Percentiles rank a stretch among this genome's conserved stretches.
Evolutionary conservation across 192 early-diverging fungal genomes (phyloP).

Genomic region (Umbelopsis ramanniana): DNA sequence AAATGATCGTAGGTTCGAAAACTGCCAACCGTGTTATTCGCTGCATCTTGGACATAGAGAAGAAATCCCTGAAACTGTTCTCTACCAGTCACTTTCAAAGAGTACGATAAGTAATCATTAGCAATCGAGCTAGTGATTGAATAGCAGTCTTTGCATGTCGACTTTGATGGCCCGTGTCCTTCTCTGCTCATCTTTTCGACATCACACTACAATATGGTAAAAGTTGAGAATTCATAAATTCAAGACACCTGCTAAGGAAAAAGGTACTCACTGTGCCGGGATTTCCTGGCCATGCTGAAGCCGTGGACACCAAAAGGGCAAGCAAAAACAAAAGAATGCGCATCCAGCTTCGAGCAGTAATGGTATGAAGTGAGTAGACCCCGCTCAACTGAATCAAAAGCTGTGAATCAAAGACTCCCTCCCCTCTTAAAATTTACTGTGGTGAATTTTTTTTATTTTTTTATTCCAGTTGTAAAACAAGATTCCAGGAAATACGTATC

Average conservation of each 20-base stretch:
- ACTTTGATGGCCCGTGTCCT: conserved; percentile 26
- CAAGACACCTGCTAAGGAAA: too few relatives aligned
- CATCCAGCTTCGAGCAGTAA: neutral
- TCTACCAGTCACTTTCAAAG: conserved; percentile 7
- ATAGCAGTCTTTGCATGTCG: conserved; percentile 21
- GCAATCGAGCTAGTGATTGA: neutral
- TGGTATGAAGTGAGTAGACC: neutral
- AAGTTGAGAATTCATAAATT: neutral
- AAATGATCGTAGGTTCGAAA: conserved; percentile 10
- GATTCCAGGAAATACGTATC: neutral
- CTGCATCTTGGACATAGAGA: conserved; percentile 22
- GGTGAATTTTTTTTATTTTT: neutral
- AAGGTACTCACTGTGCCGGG: conserved; percentile 2
- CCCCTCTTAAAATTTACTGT: neutral
- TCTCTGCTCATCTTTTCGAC: conserved; percentile 11
- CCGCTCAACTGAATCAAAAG: neutral
- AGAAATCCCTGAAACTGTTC: conserved; percentile 22
- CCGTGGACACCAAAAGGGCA: neutral
- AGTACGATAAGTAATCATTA: neutral
- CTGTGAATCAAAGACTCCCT: neutral
- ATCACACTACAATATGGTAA: conserved; percentile 15
- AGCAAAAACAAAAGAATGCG: neutral
- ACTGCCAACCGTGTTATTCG: conserved; percentile 15
- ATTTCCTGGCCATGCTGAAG: conserved; percentile 13
- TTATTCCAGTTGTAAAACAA: neutral